Evolutionary conservation across 805 yeast species (phyloP), one percentile per base, ranked within the genome.

Genomic region (Saccharomycopsis amapae): DNA sequence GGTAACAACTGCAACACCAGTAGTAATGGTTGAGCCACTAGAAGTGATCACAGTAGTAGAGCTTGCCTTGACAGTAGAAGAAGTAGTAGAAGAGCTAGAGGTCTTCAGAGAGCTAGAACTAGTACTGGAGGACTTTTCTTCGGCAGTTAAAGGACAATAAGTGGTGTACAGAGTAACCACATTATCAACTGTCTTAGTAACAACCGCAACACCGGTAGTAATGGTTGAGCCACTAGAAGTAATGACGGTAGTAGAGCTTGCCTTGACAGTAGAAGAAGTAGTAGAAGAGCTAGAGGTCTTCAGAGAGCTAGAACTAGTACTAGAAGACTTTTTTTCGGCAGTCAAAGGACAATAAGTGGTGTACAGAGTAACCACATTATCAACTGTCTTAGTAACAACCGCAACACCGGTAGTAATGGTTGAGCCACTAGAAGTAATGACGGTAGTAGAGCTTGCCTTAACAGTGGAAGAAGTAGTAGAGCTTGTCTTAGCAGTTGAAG

Each of bases 91-190:
- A 15, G 19, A 5, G n/a, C 20, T 5, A 25, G 40, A 9, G 24
- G 38, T 12, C 6, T 9, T 34, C 31, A 9, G 9, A 26, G 31
- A 9, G 17, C 17, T 38, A n/a, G 40, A 23, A 31, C 5, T 5
- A 38, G 31, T n/a, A 7, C 17, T 12, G 58, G 48, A 30, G 55
- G 30, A 22, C 19, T 40, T 25, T 4, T 46, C 24, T 10, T 44
- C 28, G 6, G 43, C 36, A 40, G 52, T 33, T 31, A 55, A 46
- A 36, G 65, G 60, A 34, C 60, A 55, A 49, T 51, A 53, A 37
- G 58, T 58, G 32, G 62, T 57, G 47, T 53, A 46, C 25, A 50
- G 49, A 38, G 62, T 57, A 23, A 48, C 53, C 28, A 53, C 44
- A 37, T 56, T 61, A 13, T 49, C 44, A 15, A 53, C 47, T 18